Evolutionary conservation across 345 rosid genomes (phyloP), one percentile per base, ranked within the genome.

Genomic region (Cardamine chenopodiifolia): DNA sequence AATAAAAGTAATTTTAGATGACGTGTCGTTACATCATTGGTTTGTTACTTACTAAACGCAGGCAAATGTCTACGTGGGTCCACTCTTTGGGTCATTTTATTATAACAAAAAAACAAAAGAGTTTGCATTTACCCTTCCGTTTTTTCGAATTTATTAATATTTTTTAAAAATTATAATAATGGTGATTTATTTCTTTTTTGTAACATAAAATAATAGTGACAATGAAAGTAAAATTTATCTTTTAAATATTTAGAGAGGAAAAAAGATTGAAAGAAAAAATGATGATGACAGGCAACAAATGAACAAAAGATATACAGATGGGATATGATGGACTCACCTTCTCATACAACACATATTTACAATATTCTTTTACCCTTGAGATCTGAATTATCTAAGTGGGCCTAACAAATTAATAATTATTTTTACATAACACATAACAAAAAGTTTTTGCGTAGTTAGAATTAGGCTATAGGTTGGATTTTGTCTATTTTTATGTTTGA

Each of bases 261-360:
- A 42, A 44, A 45, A 8, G 4, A 4, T n/a, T 0, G n/a, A 6
- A 15, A 44, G 8, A 1, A 45, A 37, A 45, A 45, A 45, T 45
- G 19, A 45, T 45, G 49, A 45, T n/a, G 50, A 17, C 22, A 45
- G 50, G 22, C 22, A n/a, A 45, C 50, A 45, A 45, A 17, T 7
- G 49, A n/a, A 45, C 50, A 45, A 45, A 17, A 17, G 49, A 45
- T 15, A 45, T 44, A 15, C 48, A 44, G 1, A 15, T 42, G 68
- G 37, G 68, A 7, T n/a, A 42, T 63, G 68, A 63, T 63, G 54
- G 68, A 40, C 11, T 63, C 68, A 63, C 54, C 68, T 57, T 57
- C 62, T 63, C 11, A 45, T 14, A 26, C 32, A 25, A n/a, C 3
- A 62, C 53, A 40, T 17, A 45, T 45, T 37, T 44, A 44, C 68